Conservation (phyloP, 2,329 filamentous ascomycete genomes). For the Elsinoe necatrix region DNA sequence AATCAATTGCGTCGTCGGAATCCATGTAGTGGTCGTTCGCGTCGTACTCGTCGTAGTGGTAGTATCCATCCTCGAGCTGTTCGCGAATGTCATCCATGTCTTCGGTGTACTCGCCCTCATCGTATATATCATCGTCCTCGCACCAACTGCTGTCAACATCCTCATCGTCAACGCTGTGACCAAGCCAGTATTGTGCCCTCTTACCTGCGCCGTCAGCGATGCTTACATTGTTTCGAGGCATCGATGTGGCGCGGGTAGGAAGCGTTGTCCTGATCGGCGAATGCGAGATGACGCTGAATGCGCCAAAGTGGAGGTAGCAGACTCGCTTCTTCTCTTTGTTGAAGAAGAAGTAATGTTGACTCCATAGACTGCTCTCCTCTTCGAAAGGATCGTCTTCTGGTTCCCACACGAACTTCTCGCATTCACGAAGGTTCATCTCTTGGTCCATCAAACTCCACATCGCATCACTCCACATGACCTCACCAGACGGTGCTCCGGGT, state of each 20-base stretch:
- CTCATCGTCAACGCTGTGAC: slow-evolving; percentile 41
- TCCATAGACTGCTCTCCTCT: slow-evolving; percentile 91
- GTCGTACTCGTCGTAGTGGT: slow-evolving; percentile 19
- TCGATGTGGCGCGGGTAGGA: slow-evolving; percentile 30
- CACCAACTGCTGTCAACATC: slow-evolving; percentile 19
- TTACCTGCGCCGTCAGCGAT: slow-evolving; percentile 58
- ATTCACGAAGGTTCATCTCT: slow-evolving; percentile 86
- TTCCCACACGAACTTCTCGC: slow-evolving; percentile 80
- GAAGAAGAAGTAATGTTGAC: slow-evolving; percentile 95
- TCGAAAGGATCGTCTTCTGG: slow-evolving; percentile 86
- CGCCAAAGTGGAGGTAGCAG: slow-evolving; percentile 85
- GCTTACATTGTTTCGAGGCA: slow-evolving; percentile 36
- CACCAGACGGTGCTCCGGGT: slow-evolving; percentile 17
- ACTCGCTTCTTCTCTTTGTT: slow-evolving; percentile 87
- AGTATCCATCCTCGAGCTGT: slow-evolving; percentile 27
- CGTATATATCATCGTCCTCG: slow-evolving; percentile 29
- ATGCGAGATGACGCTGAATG: slow-evolving; percentile 67
- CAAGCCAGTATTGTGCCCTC: slow-evolving; percentile 81
- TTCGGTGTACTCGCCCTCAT: slow-evolving; percentile 28
- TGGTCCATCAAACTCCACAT: slow-evolving; percentile 92
- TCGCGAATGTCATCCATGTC: slow-evolving; percentile 30
- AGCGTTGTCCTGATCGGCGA: slow-evolving; percentile 44
- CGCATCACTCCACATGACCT: slow-evolving; percentile 64
- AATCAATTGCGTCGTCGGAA: slow-evolving; percentile 21
- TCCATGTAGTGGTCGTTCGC: slow-evolving; percentile 20